Evolutionary conservation across 2,329 filamentous ascomycete genomes (phyloP).

Genomic region (Biscogniauxia sp.): DNA sequence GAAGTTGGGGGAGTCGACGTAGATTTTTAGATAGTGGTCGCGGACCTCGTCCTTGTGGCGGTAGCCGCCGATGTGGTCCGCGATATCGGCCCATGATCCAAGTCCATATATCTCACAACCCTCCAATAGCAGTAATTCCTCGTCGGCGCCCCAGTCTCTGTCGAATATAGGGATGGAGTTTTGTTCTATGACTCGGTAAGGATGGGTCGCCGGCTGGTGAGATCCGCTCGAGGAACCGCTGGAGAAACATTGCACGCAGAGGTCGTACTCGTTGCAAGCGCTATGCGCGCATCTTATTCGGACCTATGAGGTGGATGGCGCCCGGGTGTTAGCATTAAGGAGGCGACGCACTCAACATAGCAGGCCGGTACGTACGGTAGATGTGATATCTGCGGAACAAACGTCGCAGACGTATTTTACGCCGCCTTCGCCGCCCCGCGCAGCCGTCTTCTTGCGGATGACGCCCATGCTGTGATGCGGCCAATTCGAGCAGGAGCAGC

Average conservation of each 20-base stretch:
- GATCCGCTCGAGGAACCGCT: constrained; percentile 76
- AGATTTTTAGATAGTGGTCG: constrained; percentile 88
- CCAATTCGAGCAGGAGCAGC: not conserved
- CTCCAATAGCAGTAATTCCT: constrained; percentile 89
- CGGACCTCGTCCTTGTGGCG: constrained; percentile 92
- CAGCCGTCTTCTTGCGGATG: constrained; percentile 92
- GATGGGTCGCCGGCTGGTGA: constrained; percentile 82
- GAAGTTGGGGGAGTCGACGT: constrained; percentile 78
- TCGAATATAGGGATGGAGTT: constrained; percentile 98
- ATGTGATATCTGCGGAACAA: constrained; percentile 94
- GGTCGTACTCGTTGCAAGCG: constrained; percentile 88
- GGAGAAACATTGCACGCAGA: constrained; percentile 93
- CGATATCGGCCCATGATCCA: constrained; percentile 96
- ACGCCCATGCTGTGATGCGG: constrained; percentile 67
- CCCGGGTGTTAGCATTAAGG: constrained; percentile 4
- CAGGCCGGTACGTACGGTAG: constrained; percentile 66
- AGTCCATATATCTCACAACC: constrained; percentile 94
- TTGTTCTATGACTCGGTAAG: constrained; percentile 93
- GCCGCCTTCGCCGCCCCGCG: constrained; percentile 79
- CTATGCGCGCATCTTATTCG: constrained; percentile 87
- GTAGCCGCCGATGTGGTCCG: constrained; percentile 95
- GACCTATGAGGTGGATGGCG: constrained; percentile 54
- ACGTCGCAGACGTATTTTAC: constrained; percentile 98
- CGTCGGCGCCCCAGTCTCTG: constrained; percentile 93
- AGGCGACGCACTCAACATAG: not conserved